Evolutionary conservation across 495 filamentous ascomycete species (phyloP), one percentile per base, ranked within the genome.

Genomic region (Stereocaulon alpinum): DNA sequence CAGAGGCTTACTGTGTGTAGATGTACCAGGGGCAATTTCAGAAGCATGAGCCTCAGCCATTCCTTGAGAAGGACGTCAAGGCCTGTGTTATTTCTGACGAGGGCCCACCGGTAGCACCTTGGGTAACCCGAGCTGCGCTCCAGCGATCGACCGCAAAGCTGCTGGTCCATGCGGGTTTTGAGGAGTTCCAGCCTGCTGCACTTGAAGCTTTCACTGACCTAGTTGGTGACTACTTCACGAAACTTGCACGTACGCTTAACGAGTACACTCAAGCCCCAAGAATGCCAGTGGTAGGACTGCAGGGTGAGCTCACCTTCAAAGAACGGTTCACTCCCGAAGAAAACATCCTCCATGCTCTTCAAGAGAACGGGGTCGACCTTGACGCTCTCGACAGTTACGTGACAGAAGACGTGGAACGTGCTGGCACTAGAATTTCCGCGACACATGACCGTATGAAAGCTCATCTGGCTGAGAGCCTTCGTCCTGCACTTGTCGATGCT

Each of bases 11-110:
- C 65, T 95, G 6, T 15, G 24, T 4, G 40, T 41, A 59, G 89
- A 90, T 95, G 76, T 98, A 97, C 69, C 84, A 89, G 66, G 97
- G 96, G 66, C 93, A 99, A 69, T 97, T 99, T 63, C 89, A 91
- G 63, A 97, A 97, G 72, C 96, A 96, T 68, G 84, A 96, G 45
- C 89, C 91, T 3, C 87, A 92, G 69, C 88, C 91, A 7, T 95
- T 99, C 61, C 73, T 83, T 4, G 93, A 99, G 69, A 78, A 79
- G 43, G 93, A 99, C 66, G 80, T 88, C 40, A 83, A 89, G 52
- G 80, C 91, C 32, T 85, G 91, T 63, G 91, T 96, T 32, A 79
- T 90, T 55, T 89, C 89, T 40, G 90, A 95, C 53, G 83, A 89
- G 56, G 89, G 94, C 2, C 85, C 93, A 30, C 81, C 96, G 45